These are phyloP conservation scores for Sugiyamaella japonica DNA, from an alignment of 1,139 yeast genomes.

Conservation along the genomic window DNA sequence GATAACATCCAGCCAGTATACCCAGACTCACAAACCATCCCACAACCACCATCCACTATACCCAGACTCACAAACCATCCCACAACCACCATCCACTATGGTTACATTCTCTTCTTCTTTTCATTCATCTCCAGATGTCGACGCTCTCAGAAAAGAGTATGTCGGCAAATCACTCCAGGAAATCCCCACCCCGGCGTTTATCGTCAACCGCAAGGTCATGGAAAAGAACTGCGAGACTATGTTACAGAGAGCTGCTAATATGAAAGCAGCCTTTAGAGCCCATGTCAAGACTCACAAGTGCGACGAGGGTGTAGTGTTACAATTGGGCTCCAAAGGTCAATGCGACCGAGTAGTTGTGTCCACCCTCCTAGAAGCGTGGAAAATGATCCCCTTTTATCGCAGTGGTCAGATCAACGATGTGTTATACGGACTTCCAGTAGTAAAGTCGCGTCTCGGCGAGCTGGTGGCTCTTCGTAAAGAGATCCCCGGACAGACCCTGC, in stretches of 20 bases:
- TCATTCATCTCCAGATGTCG: constrained; percentile 29
- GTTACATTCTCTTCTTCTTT: constrained; percentile 17
- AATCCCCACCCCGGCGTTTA: constrained; percentile 43
- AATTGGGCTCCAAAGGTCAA: constrained; percentile 46
- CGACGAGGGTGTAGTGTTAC: constrained; percentile 46
- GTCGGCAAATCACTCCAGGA: constrained; percentile 37
- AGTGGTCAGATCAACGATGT: constrained; percentile 56
- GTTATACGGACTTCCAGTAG: constrained; percentile 68
- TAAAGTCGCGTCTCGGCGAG: constrained; percentile 52
- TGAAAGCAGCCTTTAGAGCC: constrained; percentile 59
- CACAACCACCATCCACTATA: not conserved
- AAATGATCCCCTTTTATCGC: constrained; percentile 47
- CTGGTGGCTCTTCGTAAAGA: constrained; percentile 45
- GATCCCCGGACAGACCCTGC: constrained; percentile 26
- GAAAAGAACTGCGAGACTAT: constrained; percentile 31
- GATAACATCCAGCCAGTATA: not conserved
- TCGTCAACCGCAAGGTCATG: constrained; percentile 36
- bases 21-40: not conserved
- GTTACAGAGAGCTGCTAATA: constrained; percentile 45
- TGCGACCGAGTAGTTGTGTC: constrained; percentile 59
- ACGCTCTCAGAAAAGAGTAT: constrained; percentile 32
- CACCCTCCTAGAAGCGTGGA: constrained; percentile 67
- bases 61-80: not conserved
- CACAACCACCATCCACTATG: not conserved
- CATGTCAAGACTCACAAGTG: constrained; percentile 78